Conservation (phyloP, 2,329 filamentous ascomycete genomes). For the Cladobotryum protrusum region DNA sequence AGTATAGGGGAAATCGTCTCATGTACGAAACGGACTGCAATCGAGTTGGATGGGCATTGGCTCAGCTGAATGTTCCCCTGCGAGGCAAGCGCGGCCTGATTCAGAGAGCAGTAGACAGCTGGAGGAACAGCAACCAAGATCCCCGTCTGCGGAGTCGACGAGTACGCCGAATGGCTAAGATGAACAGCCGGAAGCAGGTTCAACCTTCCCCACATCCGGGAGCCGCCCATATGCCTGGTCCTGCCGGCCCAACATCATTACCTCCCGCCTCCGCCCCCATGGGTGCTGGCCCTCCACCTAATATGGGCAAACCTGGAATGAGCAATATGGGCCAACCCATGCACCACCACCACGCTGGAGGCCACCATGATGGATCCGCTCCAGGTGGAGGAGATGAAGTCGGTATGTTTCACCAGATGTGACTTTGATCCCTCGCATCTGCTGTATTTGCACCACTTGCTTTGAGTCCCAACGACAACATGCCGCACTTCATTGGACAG, state of each 20-base stretch:
- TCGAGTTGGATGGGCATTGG: slow-evolving; percentile 97
- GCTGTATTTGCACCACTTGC: slow-evolving; percentile 33
- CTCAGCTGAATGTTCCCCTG: slow-evolving; percentile 83
- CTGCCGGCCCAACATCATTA: slow-evolving; percentile 59
- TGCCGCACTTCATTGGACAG: slow-evolving; percentile 16
- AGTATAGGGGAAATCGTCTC: slow-evolving; percentile 91
- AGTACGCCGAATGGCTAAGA: slow-evolving; percentile 93
- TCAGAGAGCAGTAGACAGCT: slow-evolving; percentile 94
- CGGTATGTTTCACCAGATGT: slow-evolving; percentile 98
- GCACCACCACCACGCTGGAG: slow-evolving; percentile 58
- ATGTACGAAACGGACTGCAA: slow-evolving; percentile 99
- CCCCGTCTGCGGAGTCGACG: slow-evolving; percentile 82
- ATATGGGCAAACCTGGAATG: slow-evolving; percentile 62
- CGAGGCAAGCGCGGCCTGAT: slow-evolving; percentile 93
- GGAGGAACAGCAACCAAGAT: slow-evolving; percentile 98
- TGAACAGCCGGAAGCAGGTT: slow-evolving; percentile 76
- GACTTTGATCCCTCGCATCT: slow-evolving; percentile 41
- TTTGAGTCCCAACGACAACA: slow-evolving; percentile 11
- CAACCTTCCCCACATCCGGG: slow-evolving; percentile 51
- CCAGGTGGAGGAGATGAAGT: slow-evolving; percentile 73
- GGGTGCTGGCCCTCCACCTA: slow-evolving; percentile 44
- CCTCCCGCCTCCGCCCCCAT: slow-evolving; percentile 57
- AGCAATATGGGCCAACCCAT: slow-evolving; percentile 58
- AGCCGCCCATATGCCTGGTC: slow-evolving; percentile 59
- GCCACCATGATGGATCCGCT: slow-evolving; percentile 45